A percentile compares a stretch with the other conserved stretches of the same genome.
phyloP scores from a whole-genome alignment of 768 basidiomycete species.

The Kondoa subrosea region DNA sequence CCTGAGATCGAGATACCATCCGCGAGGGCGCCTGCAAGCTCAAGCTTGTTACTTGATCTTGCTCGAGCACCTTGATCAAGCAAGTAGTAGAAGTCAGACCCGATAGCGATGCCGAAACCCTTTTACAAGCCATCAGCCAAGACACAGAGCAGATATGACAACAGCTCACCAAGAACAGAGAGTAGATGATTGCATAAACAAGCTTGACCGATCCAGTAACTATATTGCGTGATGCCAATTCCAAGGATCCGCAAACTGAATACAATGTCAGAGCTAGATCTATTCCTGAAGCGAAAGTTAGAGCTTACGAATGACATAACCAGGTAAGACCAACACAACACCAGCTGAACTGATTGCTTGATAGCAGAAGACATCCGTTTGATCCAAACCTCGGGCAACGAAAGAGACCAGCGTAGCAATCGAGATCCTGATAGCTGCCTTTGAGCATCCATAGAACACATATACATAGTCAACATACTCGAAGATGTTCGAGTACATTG shows the following conservation, averaged over 20 bases:
- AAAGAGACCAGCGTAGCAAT: slow-evolving; percentile 36
- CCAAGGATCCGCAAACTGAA: slow-evolving; percentile 33
- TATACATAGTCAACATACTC: slow-evolving; percentile 43
- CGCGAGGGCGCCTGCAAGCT: neutral
- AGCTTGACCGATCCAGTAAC: slow-evolving; percentile 36
- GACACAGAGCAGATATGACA: neutral
- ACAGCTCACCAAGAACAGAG: slow-evolving; percentile 33
- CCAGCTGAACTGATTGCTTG: slow-evolving; percentile 34
- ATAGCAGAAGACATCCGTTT: slow-evolving; percentile 35
- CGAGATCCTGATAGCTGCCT: slow-evolving; percentile 27
- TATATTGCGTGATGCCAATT: slow-evolving; percentile 35
- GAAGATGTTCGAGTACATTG: slow-evolving; percentile 75
- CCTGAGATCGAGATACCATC: slow-evolving; percentile 14
- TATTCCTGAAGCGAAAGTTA: neutral
- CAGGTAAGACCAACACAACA: slow-evolving; percentile 34
- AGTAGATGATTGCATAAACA: slow-evolving; percentile 36
- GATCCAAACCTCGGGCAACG: slow-evolving; percentile 34
- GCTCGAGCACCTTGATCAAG: slow-evolving; percentile 14
- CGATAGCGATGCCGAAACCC: slow-evolving; percentile 25
- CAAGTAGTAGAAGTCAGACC: slow-evolving; percentile 23
- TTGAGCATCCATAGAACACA: neutral
- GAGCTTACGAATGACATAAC: slow-evolving; percentile 26
- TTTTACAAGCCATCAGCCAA: slow-evolving; percentile 6
- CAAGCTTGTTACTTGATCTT: slow-evolving; percentile 1
- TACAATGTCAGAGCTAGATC: neutral